phyloP scores from a whole-genome alignment of 495 filamentous ascomycete genomes.

The Penicillium atrosanguineum region DNA sequence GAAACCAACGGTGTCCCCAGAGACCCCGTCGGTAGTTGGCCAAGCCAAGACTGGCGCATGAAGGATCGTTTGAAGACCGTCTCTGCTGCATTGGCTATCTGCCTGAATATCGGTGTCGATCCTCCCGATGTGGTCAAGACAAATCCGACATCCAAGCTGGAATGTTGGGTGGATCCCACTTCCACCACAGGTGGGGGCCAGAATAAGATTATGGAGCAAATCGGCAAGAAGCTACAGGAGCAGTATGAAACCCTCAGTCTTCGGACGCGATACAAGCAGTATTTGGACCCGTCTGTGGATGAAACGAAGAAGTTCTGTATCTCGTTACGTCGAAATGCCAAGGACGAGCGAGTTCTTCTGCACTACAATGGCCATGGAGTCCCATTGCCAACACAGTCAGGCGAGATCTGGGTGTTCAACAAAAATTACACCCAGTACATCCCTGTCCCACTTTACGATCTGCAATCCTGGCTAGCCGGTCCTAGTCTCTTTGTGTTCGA shows the following conservation, averaged over 20 bases:
- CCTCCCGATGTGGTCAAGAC: slow-evolving; percentile 96
- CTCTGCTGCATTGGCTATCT: slow-evolving; percentile 88
- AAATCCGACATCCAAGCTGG: slow-evolving; percentile 84
- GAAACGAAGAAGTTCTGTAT: slow-evolving; percentile 95
- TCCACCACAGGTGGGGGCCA: slow-evolving; percentile 62
- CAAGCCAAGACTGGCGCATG: slow-evolving; percentile 93
- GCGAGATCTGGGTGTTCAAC: slow-evolving; percentile 99
- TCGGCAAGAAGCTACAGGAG: slow-evolving; percentile 89
- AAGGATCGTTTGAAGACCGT: slow-evolving; percentile 95
- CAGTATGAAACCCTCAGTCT: slow-evolving; percentile 96
- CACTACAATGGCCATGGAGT: slow-evolving; percentile 99
- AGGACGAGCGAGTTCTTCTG: slow-evolving; percentile 91
- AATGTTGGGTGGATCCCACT: slow-evolving; percentile 96
- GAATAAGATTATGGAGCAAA: slow-evolving; percentile 84
- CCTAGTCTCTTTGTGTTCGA: slow-evolving; percentile 97
- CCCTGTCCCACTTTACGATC: slow-evolving; percentile 90
- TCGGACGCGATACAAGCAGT: slow-evolving; percentile 92
- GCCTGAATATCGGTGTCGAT: slow-evolving; percentile 96
- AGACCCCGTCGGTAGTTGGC: slow-evolving; percentile 53
- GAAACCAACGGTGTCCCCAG: slow-evolving; percentile 94
- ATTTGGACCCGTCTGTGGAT: slow-evolving; percentile 92
- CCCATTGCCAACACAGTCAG: slow-evolving; percentile 91
- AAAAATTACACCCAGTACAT: slow-evolving; percentile 99
- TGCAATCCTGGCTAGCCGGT: slow-evolving; percentile 93
- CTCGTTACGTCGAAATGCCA: slow-evolving; percentile 83